These are phyloP conservation scores for Prototheca wickerhamii DNA, from an alignment of 163 green algal genomes.

Conservation along the genomic window DNA sequence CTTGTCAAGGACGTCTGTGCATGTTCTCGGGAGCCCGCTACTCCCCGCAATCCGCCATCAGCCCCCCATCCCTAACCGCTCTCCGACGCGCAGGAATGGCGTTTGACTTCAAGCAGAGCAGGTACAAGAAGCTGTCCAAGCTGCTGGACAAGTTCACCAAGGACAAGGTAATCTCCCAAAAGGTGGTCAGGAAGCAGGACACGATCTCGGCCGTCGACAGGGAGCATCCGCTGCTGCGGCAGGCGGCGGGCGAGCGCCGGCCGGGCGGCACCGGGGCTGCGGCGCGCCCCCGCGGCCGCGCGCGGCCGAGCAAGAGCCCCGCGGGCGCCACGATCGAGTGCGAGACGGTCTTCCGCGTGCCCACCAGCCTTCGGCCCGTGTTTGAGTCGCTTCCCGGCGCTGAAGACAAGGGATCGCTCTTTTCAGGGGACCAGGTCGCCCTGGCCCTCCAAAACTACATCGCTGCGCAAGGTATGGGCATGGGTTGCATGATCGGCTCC, in stretches of 20 bases:
- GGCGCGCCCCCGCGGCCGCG: background rate
- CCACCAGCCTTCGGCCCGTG: too few species aligned
- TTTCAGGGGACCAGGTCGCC: too few species aligned
- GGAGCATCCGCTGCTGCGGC: conserved; percentile 16
- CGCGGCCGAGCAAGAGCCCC: background rate
- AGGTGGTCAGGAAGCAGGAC: conserved; percentile 52
- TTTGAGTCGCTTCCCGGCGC: too few species aligned
- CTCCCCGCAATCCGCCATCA: background rate
- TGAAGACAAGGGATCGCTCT: too few species aligned
- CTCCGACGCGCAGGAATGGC: background rate
- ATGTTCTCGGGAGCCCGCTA: background rate
- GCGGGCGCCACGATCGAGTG: background rate
- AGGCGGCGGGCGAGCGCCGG: background rate
- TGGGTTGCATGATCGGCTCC: too few species aligned
- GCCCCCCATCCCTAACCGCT: background rate
- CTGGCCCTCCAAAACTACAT: too few species aligned
- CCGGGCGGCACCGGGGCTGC: too few species aligned
- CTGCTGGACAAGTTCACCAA: conserved; percentile 39
- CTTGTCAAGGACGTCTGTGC: background rate
- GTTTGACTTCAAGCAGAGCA: conserved; percentile 43
- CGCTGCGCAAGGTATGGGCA: too few species aligned
- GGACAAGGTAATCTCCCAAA: conserved; percentile 33
- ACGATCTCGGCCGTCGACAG: conserved; percentile 34
- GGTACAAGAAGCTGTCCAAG: conserved; percentile 42
- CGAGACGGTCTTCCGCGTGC: too few species aligned